Evolutionary conservation across 169 alveolate genomes (phyloP).

Genomic region (Plasmodium gonderi): DNA sequence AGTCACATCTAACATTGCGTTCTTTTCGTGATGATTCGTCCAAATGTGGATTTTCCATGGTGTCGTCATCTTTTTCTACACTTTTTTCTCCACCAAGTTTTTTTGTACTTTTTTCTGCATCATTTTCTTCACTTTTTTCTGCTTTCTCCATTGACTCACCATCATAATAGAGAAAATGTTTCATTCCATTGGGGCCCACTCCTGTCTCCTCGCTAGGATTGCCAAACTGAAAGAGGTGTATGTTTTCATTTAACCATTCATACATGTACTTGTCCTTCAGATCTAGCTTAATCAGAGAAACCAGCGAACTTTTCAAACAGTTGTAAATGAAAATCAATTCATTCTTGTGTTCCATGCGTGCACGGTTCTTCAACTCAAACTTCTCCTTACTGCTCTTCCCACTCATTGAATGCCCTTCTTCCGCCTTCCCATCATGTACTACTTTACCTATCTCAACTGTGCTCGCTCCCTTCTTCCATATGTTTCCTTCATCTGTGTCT

Average conservation of each 20-base stretch:
- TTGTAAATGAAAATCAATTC: constrained; percentile 51
- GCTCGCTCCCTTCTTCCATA: neutral
- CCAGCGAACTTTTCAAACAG: constrained; percentile 54
- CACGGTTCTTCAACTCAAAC: neutral
- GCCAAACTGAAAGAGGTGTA: constrained; percentile 24
- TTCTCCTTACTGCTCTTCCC: neutral
- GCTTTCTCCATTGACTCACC: neutral
- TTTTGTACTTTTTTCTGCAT: neutral
- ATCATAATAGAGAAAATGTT: too few relatives aligned
- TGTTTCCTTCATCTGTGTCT: too few relatives aligned
- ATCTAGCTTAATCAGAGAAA: constrained; percentile 52
- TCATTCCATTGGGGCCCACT: too few relatives aligned
- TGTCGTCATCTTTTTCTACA: too few relatives aligned
- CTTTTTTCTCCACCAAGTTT: too few relatives aligned
- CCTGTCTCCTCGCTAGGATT: neutral
- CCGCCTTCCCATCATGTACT: too few relatives aligned
- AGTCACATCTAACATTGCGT: too few relatives aligned
- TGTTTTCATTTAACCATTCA: constrained; percentile 50
- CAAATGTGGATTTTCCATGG: too few relatives aligned
- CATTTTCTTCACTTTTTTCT: neutral
- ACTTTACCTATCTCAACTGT: neutral
- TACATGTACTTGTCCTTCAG: constrained; percentile 49
- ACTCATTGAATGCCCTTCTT: neutral
- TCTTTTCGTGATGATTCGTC: too few relatives aligned
- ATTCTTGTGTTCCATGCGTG: constrained; percentile 5